Conservation (phyloP, 768 basidiomycete genomes). For the Tricholoma matsutake region DNA sequence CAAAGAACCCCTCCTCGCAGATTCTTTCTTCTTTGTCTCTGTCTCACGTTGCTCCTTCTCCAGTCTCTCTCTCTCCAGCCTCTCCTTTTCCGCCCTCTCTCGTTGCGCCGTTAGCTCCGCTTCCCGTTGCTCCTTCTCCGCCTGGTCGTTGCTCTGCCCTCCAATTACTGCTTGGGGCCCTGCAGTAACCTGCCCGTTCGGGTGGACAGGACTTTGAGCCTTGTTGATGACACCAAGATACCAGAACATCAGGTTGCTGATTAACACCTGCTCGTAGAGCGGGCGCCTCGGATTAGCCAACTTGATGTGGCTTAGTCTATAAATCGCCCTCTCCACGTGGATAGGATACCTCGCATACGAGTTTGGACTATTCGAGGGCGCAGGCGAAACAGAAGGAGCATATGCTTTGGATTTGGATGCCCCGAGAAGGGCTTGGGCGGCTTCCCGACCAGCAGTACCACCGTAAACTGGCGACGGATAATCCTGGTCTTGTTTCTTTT, state of each 20-base stretch:
- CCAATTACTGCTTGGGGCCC: slow-evolving; percentile 20
- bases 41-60: slow-evolving; percentile 46
- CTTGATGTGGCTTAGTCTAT: slow-evolving; percentile 97
- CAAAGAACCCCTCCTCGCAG: slow-evolving; percentile 54
- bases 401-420: slow-evolving; percentile 74
- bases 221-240: slow-evolving; percentile 98
- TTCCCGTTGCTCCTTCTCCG: slow-evolving; percentile 38
- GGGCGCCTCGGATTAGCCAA: slow-evolving; percentile 95
- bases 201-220: slow-evolving; percentile 52
- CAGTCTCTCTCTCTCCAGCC: slow-evolving; percentile 38
- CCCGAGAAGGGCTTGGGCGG: slow-evolving; percentile 84
- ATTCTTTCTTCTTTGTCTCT: slow-evolving; percentile 55
- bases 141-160: slow-evolving; percentile 30
- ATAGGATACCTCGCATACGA: slow-evolving; percentile 87
- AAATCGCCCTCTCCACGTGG: slow-evolving; percentile 97
- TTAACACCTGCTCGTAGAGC: slow-evolving; percentile 93
- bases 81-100: slow-evolving; percentile 43
- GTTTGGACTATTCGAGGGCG: slow-evolving; percentile 40
- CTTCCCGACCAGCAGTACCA: slow-evolving; percentile 69
- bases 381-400: slow-evolving; percentile 61
- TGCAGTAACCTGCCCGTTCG: slow-evolving; percentile 28
- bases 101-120: slow-evolving; percentile 34
- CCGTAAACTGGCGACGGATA: slow-evolving; percentile 32
- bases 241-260: slow-evolving; percentile 98
- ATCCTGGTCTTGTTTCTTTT: slow-evolving; percentile 77